Evolutionary conservation across 805 yeast species (phyloP), one percentile per base, ranked within the genome.

Genomic region (Candida qinlingensis): DNA sequence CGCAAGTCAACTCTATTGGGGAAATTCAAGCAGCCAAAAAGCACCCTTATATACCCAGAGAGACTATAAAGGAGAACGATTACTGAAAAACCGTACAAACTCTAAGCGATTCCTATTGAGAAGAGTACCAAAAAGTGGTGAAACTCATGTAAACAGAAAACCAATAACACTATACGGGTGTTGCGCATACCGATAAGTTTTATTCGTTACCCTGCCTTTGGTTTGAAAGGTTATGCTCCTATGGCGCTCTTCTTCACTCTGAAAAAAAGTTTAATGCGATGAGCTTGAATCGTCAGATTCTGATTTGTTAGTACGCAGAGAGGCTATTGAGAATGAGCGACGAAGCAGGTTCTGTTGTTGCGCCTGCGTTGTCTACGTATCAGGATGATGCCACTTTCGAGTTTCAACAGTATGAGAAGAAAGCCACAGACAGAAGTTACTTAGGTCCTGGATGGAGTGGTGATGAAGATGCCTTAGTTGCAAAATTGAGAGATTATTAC

Each of bases 311-410:
- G 28, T 25, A 11, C 19, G 30, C 5, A n/a, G 7, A 41, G 30
- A 12, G 11, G 13, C 9, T 19, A 4, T 11, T 26, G 7, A 19
- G 5, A 35, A 37, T 48, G 48, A 44, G 51, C 28, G 45, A 41
- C 9, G 43, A 44, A 1, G 6, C 37, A 2, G 39, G 37, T n/a
- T 38, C 44, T 7, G 51, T 57, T 11, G 75, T 70, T 4, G 87
- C 95, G 0, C 94, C 96, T 0, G 80, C 80, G 1, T 69, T 90
- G 5, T 86, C 96, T 1, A 81, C 95, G 0, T 75, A 77, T 33
- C 89, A 88, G 54, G 86, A 82, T 51, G 89, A 81, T 34, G 66
- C 67, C 0, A 68, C 74, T 2, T 84, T 82, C 48, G 54, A 65
- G 13, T 80, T 76, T 54, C 75, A 77, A 35, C 70, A 70, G 47